Evolutionary conservation across 2,329 filamentous ascomycete species (phyloP).

Genomic region (Microascus cirrosus): DNA sequence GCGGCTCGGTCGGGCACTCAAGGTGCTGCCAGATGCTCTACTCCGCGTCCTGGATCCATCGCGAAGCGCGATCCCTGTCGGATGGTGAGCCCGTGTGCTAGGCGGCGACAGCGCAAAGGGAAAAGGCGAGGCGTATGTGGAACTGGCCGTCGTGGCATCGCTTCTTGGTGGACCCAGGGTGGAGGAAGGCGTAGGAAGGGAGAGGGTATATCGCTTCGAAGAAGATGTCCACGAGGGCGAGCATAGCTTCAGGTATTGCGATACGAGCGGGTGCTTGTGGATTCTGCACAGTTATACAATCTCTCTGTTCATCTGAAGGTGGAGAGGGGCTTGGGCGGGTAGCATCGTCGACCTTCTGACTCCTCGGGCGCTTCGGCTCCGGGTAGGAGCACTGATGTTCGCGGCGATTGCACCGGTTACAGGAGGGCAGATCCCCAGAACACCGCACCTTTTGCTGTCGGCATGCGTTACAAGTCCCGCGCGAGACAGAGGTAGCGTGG

Average conservation of each 20-base stretch:
- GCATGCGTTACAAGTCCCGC: conserved; percentile 38
- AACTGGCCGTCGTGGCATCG: conserved; percentile 45
- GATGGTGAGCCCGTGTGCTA: conserved; percentile 25
- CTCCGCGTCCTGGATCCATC: conserved; percentile 43
- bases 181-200: conserved; percentile 28
- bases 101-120: conserved; percentile 31
- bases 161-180: conserved; percentile 49
- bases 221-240: conserved; percentile 12
- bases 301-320: not conserved
- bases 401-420: conserved; percentile 29
- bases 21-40: conserved; percentile 39
- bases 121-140: conserved; percentile 39
- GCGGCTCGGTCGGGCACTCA: conserved; percentile 43
- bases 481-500: too few species aligned
- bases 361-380: conserved; percentile 27
- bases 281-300: not conserved
- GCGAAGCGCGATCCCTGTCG: conserved; percentile 26
- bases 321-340: not conserved
- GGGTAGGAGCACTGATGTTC: conserved; percentile 46
- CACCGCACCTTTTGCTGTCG: not conserved
- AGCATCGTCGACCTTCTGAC: not conserved
- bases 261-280: not conserved
- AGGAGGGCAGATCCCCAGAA: conserved; percentile 13
- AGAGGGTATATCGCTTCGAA: conserved; percentile 14
- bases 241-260: not conserved